phyloP scores from a whole-genome alignment of 169 alveolate species.

The Cryptosporidium bovis region DNA sequence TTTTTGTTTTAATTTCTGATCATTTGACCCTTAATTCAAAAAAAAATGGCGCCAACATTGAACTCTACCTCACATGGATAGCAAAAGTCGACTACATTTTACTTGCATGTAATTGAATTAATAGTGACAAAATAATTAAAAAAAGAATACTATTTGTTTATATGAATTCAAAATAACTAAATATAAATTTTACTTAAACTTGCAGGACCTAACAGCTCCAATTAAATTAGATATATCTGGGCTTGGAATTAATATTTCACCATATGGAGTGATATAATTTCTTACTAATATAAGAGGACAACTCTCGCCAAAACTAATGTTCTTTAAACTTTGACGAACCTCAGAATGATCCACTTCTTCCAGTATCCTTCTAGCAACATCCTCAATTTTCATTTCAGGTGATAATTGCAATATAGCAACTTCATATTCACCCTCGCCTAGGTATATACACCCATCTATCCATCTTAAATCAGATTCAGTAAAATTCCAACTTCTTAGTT shows the following conservation, averaged over 20 bases:
- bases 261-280: constrained; percentile 33
- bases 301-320: constrained; percentile 32
- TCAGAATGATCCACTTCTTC: constrained; percentile 68
- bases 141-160: too few species aligned
- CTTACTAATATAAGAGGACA: constrained; percentile 50
- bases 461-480: constrained; percentile 59
- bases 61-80: too few species aligned
- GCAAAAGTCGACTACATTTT: too few species aligned
- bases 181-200: background rate
- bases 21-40: too few species aligned
- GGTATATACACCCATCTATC: constrained; percentile 63
- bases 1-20: too few species aligned
- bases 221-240: constrained; percentile 43
- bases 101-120: too few species aligned
- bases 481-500: constrained; percentile 70
- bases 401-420: constrained; percentile 46
- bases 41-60: too few species aligned
- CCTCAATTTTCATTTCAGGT: constrained; percentile 21
- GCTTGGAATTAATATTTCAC: constrained; percentile 50
- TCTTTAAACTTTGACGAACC: constrained; percentile 56
- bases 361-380: constrained; percentile 25
- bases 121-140: too few species aligned
- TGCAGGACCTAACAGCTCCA: constrained; percentile 24
- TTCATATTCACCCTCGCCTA: constrained; percentile 64
- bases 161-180: too few species aligned